Evolutionary conservation across 2,329 filamentous ascomycete genomes (phyloP), one percentile per base, ranked within the genome.

Genomic region (Apiospora arundinis): DNA sequence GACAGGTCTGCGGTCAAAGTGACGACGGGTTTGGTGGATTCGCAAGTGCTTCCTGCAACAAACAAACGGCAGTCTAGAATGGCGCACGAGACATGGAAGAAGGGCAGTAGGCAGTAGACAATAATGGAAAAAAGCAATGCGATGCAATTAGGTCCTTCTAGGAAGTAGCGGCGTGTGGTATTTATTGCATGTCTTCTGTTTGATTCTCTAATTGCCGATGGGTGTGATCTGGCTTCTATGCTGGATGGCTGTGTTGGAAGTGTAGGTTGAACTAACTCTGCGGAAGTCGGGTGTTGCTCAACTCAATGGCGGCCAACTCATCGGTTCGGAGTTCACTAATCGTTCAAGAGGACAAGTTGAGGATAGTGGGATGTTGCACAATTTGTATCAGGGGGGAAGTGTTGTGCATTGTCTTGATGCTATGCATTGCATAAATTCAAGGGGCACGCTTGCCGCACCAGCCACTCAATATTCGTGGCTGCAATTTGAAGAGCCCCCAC

Each of bases 161-260:
- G 32, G 18, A 32, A 40, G 28, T 11, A 40, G 32, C 16, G 21
- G 32, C 37, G 32, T 23, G 56, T 11, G 56, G 56, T 40, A 23
- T 63, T 40, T 63, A 63, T 40, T 11, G 56, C 56, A 63, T 40
- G 8, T 40, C 56, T 63, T 63, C 21, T 40, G 32, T 63, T 18
- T n/a, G 56, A 40, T 23, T 40, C 56, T n/a, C 56, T 40, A 63
- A 60, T 23, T 63, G 32, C 11, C 21, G 56, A 63, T 21, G 37
- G 56, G 56, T 40, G 56, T 63, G 32, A 63, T 63, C 56, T 63
- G 56, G 56, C 56, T 63, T 63, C 32, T 63, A 63, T 32, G 52
- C 52, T 37, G 52, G 32, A 63, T 63, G 56, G 32, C 56, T n/a
- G 56, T 63, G 56, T 40, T 40, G 56, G 56, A 40, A 63, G 37